Evolutionary conservation across 441 rosid species (phyloP), one percentile per base, ranked within the genome.

Genomic region (Erodium moschatum): DNA sequence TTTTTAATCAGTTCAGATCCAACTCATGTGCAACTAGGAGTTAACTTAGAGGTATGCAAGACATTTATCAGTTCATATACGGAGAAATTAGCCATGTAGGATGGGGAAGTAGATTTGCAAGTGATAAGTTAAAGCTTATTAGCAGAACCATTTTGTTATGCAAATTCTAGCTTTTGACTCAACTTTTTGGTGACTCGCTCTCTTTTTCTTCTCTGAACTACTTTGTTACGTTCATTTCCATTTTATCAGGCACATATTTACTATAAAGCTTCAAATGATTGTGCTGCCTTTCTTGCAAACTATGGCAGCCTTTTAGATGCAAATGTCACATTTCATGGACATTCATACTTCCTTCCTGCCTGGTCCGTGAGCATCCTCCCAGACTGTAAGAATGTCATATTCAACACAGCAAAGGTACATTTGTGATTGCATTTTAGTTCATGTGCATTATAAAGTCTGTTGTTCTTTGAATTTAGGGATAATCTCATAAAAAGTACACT

Each of bases 341-440:
- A 81, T 1, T 46, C 65, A 5, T 84, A 84, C 75, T 84, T 74
- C 71, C 89, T 87, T 74, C 88, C 92, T 5, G 86, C 92, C 74
- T 87, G 92, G 92, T 87, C 92, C 11, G 89, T 87, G 10, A 87
- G 92, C 85, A 84, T 87, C 66, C 88, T 87, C 27, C 86, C 92
- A 5, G 92, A 87, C 69, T 87, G 89, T 67, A 83, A 72, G 77
- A 80, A 83, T 67, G 86, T 81, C 65, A 70, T 84, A 35, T 84
- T 80, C 69, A 87, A 84, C 81, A 85, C 92, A 1, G 89, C 85
- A 18, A 87, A 85, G 92, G 92, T 87, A 80, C 35, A 2, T 18
- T 48, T 54, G 2, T 24, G 33, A 5, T 21, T 42, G 8, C 38
- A 24, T 15, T 52, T 58, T 67, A 61, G 52, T 46, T 18, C 46